Base-by-base conservation (phyloP, 2,329 filamentous ascomycete genomes). In the Ceratocystis huliohia region DNA sequence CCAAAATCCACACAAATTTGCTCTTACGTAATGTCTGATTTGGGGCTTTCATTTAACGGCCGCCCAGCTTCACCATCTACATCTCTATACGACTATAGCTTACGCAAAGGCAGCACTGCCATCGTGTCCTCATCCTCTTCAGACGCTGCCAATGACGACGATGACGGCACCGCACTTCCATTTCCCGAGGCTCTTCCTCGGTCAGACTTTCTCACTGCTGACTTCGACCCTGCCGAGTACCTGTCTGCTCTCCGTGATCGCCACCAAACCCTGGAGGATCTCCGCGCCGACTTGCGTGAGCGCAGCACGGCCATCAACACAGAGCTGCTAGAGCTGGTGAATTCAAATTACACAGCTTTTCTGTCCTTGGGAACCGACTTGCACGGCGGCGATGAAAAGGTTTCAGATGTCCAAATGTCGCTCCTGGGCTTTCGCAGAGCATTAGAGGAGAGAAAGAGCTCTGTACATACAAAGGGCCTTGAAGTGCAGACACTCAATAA, bases 201-300 rank as follows among this genome's bases (percentile, higher is more conserved):
- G 67, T 79, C 82, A 67, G 90, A 94, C 73, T 99, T 99, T 77
- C 83, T 96, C 5, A 78, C 83, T 1, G 81, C 84, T 2, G 76
- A 85, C 70, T 99, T 99, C 75, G 85, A 90, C 69, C 87, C 95
- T 0, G 84, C 89, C 1, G 78, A 79, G 1, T 99, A 96, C 74
- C 87, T 99, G 61, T 91, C 76, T 6, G 87, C 88, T 1, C 82
- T 96, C 1, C 62, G 62, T n/a, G 86, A 94, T 73, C 88, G 94
- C 1, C 94, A 99, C 75, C 94, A 99, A 75, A 96, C 93, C 0
- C 88, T 99, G 61, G 92, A 96, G 74, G 94, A 99, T 74, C 80
- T 99, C 41, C 89, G 93, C 45, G 78, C 87, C 4, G 95, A 99
- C 73, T 81, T 99, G 17, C 87, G 92, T 57, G 84, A 91, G 67